phyloP scores from a whole-genome alignment of 2,329 filamentous ascomycete species.

The Monascus ruber region DNA sequence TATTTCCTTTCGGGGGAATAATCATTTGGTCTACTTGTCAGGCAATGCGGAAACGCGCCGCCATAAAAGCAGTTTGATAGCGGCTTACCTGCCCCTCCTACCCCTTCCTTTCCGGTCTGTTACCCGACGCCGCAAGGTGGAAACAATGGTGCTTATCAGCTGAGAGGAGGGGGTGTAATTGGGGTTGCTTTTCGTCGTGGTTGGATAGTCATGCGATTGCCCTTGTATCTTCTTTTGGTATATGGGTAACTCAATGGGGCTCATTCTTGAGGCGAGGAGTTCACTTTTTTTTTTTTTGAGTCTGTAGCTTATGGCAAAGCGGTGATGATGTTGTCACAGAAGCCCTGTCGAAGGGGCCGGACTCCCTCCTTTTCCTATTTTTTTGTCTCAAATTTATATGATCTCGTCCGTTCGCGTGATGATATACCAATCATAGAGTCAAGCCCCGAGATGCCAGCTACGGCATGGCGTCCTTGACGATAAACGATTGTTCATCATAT shows the following conservation, averaged over 20 bases:
- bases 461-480: conserved; percentile 36
- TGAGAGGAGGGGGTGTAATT: conserved; percentile 31
- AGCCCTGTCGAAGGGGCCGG: conserved; percentile 61
- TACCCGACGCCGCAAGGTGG: conserved; percentile 37
- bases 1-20: conserved; percentile 15
- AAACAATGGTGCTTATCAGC: conserved; percentile 23
- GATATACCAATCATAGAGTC: conserved; percentile 92
- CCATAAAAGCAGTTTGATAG: conserved; percentile 87
- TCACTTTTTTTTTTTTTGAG: conserved; percentile 37
- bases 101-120: conserved; percentile 41
- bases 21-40: conserved; percentile 26
- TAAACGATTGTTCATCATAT: conserved; percentile 37
- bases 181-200: conserved; percentile 72
- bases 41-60: conserved; percentile 92
- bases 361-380: conserved; percentile 30
- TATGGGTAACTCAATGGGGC: conserved; percentile 98
- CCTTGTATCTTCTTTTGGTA: conserved; percentile 23
- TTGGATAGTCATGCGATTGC: conserved; percentile 99
- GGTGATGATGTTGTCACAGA: conserved; percentile 34
- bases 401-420: conserved; percentile 58
- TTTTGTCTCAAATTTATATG: conserved; percentile 1
- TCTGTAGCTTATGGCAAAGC: conserved; percentile 47
- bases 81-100: conserved; percentile 53
- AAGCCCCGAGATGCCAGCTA: conserved; percentile 70
- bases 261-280: conserved; percentile 99